These are phyloP conservation scores for Torulaspora globosa DNA, from an alignment of 1,139 yeast genomes.

Conservation along the genomic window DNA sequence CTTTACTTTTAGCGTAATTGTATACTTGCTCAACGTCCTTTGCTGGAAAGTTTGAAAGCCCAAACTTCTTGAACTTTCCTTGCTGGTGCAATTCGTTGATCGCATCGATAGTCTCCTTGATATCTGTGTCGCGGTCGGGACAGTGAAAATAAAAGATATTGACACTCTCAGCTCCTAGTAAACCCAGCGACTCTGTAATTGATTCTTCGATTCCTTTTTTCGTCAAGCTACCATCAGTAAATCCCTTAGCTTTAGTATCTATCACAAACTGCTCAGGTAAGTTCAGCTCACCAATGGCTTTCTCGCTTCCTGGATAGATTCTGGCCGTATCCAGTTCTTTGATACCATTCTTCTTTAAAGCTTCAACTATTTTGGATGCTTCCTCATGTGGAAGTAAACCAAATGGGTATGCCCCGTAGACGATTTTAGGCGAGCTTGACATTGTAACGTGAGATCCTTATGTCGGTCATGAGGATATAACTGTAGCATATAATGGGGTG, in stretches of 20 bases:
- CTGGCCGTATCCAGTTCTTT: conserved; percentile 28
- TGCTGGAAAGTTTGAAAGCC: conserved; percentile 26
- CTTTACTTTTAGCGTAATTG: conserved; percentile 19
- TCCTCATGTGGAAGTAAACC: conserved; percentile 5
- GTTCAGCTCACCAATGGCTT: conserved; percentile 18
- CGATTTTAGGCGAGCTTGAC: conserved; percentile 7
- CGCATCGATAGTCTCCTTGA: conserved; percentile 35
- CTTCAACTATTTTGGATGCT: background rate
- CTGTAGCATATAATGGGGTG: too few relatives aligned
- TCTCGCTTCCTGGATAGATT: conserved; percentile 24
- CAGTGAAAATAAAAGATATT: conserved; percentile 25
- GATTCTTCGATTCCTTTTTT: conserved; percentile 16
- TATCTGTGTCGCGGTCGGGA: conserved; percentile 30
- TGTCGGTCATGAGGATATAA: conserved; percentile 18
- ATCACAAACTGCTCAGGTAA: conserved; percentile 19
- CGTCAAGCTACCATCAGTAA: conserved; percentile 15
- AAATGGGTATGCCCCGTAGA: conserved; percentile 14
- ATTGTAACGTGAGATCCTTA: background rate
- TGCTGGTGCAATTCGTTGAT: conserved; percentile 31
- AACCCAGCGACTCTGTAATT: conserved; percentile 17
- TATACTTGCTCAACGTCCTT: conserved; percentile 24
- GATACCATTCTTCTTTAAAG: conserved; percentile 18
- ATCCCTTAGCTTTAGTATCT: conserved; percentile 26
- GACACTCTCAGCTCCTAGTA: conserved; percentile 18
- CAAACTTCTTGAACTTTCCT: conserved; percentile 33